Percentiles rank a stretch among this genome's conserved stretches.
Conservation (phyloP, 768 basidiomycete species). For the Crepidotus variabilis region DNA sequence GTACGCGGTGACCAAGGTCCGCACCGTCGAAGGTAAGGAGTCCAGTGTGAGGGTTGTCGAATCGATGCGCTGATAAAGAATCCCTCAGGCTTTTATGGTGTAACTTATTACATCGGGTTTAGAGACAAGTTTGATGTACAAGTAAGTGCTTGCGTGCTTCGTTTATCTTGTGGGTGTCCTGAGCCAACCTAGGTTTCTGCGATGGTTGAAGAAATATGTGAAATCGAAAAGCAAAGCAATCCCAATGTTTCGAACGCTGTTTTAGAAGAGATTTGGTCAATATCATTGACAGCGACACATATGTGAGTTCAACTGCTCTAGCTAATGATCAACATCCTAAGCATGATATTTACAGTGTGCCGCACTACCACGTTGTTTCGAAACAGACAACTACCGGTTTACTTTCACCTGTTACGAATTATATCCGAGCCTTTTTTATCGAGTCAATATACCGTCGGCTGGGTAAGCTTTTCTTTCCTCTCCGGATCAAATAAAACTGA, state of each 20-base stretch:
- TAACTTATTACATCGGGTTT: constrained; percentile 58
- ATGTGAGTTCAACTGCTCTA: constrained; percentile 38
- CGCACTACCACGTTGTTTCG: constrained; percentile 55
- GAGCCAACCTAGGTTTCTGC: constrained; percentile 30
- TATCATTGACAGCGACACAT: constrained; percentile 44
- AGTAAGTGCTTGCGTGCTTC: constrained; percentile 15
- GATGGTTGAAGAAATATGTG: constrained; percentile 47
- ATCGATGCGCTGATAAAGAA: neutral
- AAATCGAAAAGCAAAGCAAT: constrained; percentile 40
- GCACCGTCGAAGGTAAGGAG: constrained; percentile 45
- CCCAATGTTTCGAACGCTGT: constrained; percentile 25
- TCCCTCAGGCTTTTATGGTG: constrained; percentile 52
- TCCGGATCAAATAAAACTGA: neutral
- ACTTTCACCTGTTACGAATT: constrained; percentile 32
- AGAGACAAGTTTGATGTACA: constrained; percentile 54
- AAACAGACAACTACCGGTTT: constrained; percentile 29
- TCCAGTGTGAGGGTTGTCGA: neutral
- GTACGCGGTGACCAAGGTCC: constrained; percentile 56
- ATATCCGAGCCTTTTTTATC: constrained; percentile 46
- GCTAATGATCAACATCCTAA: neutral
- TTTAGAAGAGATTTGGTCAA: constrained; percentile 37
- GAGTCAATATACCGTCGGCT: constrained; percentile 63
- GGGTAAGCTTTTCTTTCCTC: constrained; percentile 27
- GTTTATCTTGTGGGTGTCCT: neutral
- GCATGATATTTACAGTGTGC: constrained; percentile 35